Base-by-base conservation (phyloP, 345 rosid species). In the Eucalyptus globulus region DNA sequence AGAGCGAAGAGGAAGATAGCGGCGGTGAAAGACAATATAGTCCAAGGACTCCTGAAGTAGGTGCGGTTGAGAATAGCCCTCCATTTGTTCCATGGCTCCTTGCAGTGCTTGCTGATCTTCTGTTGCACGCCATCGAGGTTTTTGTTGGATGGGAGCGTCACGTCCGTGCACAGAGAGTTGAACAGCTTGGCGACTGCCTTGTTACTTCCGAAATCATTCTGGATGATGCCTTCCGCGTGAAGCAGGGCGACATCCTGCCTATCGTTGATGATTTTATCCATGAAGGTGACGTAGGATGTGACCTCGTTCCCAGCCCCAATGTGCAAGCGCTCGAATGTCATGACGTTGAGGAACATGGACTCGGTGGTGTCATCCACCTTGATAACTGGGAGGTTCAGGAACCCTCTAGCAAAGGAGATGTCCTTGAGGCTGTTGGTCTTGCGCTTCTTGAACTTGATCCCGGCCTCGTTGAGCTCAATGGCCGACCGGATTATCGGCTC, bases 391-490 rank as follows among this genome's bases (percentile, higher is more conserved):
- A 89, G 89, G 58, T 14, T 87, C 40, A 87, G 88, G n/a, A 80
- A 14, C 27, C 91, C 89, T 7, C 10, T 1, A 12, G 29, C 62
- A 87, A 89, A 89, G 9, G 89, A 80, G 58, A 87, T 87, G 44
- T 81, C 89, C 29, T 53, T 31, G 29, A 89, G 87, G 81, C 87
- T 87, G 2, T 3, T 1, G 87, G 54, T 81, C 8, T 49, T 29
- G 80, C 49, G 37, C 10, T 56, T 81, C 67, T 60, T 58, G 87
- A 89, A 89, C 80, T 14, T 14, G 89, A 89, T 87, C 24, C 91
- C 89, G 2, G 87, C 40, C 58, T 87, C 89, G 24, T 21, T 12
- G 53, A 89, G 88, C 58, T 86, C 58, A 10, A 3, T 16, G 34
- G 26, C 56, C 4, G 87, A 15, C 24, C 87, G 54, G 49, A 85